Conservation (phyloP, 2,329 filamentous ascomycete species). For the Clarireedia monteithiana region DNA sequence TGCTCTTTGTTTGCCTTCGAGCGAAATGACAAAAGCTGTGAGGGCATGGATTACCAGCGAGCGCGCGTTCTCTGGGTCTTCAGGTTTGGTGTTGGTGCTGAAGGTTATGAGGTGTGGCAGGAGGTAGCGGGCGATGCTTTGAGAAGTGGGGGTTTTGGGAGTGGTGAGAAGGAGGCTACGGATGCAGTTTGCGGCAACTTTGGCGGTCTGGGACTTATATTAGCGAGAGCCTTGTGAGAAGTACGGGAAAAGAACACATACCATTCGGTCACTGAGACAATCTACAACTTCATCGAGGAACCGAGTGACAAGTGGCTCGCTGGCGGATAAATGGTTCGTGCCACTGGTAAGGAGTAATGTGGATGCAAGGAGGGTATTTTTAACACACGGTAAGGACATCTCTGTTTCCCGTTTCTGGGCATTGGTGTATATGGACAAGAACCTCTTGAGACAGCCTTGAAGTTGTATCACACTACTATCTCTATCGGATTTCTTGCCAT, state of each 20-base stretch:
- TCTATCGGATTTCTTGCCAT: slow-evolving; percentile 32
- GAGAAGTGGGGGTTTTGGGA: slow-evolving; percentile 55
- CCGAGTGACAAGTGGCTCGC: slow-evolving; percentile 64
- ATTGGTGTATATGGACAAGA: slow-evolving; percentile 70
- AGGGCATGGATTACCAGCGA: slow-evolving; percentile 66
- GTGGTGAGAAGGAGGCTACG: slow-evolving; percentile 70
- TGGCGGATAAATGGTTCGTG: slow-evolving; percentile 62
- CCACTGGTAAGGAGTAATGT: slow-evolving; percentile 85
- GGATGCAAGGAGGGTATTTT: slow-evolving; percentile 81
- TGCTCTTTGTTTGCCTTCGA: slow-evolving; percentile 39
- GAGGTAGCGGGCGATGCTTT: slow-evolving; percentile 66
- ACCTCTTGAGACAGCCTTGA: slow-evolving; percentile 72
- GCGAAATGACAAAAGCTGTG: slow-evolving; percentile 55
- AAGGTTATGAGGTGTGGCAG: slow-evolving; percentile 72
- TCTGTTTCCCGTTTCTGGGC: slow-evolving; percentile 68
- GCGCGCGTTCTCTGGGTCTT: slow-evolving; percentile 74
- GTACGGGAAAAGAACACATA: slow-evolving; percentile 28
- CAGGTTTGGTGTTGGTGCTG: slow-evolving; percentile 58
- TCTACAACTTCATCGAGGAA: slow-evolving; percentile 79
- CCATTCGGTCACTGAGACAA: slow-evolving; percentile 71
- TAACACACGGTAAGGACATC: slow-evolving; percentile 78
- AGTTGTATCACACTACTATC: slow-evolving; percentile 46
- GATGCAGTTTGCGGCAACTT: slow-evolving; percentile 84
- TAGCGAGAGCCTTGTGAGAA: slow-evolving; percentile 3
- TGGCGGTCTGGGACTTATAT: slow-evolving; percentile 56